Evolutionary conservation across 73 alveolate genomes (phyloP).

Genomic region (Tetrahymena malaccensis): DNA sequence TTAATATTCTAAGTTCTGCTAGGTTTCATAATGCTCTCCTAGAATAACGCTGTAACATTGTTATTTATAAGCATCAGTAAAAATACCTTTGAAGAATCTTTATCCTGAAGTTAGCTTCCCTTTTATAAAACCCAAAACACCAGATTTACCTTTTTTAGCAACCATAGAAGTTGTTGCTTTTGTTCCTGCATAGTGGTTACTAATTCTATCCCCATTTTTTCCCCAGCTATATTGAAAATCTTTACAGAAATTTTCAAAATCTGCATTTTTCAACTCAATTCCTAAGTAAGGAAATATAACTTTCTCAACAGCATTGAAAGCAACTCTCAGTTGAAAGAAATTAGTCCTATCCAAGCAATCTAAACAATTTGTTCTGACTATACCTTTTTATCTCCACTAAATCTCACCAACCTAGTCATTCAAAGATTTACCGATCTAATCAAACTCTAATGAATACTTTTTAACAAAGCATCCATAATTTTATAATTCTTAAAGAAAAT

Average conservation of each 20-base stretch:
- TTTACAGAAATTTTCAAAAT: conserved; percentile 17
- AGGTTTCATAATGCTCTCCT: not conserved
- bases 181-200: conserved; percentile 91
- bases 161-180: conserved; percentile 86
- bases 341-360: conserved; percentile 93
- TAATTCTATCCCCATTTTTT: conserved; percentile 87
- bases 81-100: conserved; percentile 9
- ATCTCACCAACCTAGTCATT: not conserved
- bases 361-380: conserved; percentile 81
- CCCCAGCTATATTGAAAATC: conserved; percentile 82
- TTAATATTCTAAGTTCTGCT: not conserved
- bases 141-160: conserved; percentile 84
- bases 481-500: not conserved
- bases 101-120: conserved; percentile 6
- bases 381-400: conserved; percentile 60
- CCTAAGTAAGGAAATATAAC: conserved; percentile 11
- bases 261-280: not conserved
- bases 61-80: conserved; percentile 6
- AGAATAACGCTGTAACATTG: not conserved
- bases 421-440: conserved; percentile 19
- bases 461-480: not conserved
- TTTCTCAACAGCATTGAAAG: conserved; percentile 17
- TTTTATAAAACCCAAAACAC: conserved; percentile 58
- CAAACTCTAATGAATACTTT: conserved; percentile 7
- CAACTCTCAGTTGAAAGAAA: conserved; percentile 4